phyloP scores from a whole-genome alignment of 2,329 filamentous ascomycete genomes.

The Diaporthe longicolla region DNA sequence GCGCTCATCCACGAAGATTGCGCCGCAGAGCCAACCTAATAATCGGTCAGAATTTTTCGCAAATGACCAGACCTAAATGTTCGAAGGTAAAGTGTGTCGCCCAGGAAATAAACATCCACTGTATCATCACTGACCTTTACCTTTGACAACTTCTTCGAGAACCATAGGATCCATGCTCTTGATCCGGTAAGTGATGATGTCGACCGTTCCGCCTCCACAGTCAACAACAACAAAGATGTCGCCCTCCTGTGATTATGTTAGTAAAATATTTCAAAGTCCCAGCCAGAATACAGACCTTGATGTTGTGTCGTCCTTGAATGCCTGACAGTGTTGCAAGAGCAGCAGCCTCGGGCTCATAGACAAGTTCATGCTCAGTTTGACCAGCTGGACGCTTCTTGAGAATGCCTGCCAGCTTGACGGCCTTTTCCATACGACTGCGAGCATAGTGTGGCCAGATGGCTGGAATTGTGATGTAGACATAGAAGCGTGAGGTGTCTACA shows the following conservation, averaged over 20 bases:
- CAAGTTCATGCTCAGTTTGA: slow-evolving; percentile 51
- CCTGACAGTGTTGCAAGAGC: slow-evolving; percentile 55
- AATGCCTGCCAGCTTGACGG: slow-evolving; percentile 54
- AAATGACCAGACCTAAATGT: neutral
- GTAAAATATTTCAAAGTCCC: neutral
- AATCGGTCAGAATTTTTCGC: neutral
- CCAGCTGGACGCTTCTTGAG: slow-evolving; percentile 48
- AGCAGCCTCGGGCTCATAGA: slow-evolving; percentile 62
- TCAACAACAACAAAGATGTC: slow-evolving; percentile 50
- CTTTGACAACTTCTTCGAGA: slow-evolving; percentile 55
- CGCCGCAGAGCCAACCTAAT: slow-evolving; percentile 57
- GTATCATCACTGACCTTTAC: slow-evolving; percentile 50
- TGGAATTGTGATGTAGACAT: slow-evolving; percentile 59
- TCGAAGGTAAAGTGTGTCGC: too few relatives aligned
- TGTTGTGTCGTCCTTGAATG: slow-evolving; percentile 44
- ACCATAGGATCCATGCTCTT: slow-evolving; percentile 44
- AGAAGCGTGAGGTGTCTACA: slow-evolving; percentile 47
- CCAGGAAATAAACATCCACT: neutral
- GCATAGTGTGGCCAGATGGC: slow-evolving; percentile 62
- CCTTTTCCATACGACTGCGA: slow-evolving; percentile 54
- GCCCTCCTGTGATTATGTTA: slow-evolving; percentile 30
- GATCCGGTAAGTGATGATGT: slow-evolving; percentile 58
- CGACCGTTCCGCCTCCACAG: slow-evolving; percentile 51
- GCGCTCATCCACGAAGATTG: slow-evolving; percentile 56
- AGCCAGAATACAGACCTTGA: slow-evolving; percentile 42